Conservation (phyloP, 208 protist species). For the Leptomonas pyrrhocoris region DNA sequence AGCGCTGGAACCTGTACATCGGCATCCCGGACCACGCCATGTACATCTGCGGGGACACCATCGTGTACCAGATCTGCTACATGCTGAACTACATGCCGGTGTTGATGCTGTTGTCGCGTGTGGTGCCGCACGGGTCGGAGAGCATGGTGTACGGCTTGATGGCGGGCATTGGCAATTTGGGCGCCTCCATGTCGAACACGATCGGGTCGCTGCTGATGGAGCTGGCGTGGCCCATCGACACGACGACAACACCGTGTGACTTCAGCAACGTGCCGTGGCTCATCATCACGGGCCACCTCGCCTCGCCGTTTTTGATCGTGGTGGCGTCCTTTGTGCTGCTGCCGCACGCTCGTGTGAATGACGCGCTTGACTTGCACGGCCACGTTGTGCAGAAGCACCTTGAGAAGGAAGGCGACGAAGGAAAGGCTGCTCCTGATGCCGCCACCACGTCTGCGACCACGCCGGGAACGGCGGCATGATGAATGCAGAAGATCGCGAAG, state of each 20-base stretch:
- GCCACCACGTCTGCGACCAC: no score
- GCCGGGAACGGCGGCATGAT: no score
- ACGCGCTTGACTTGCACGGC: conserved; percentile 56
- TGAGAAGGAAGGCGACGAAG: conserved; percentile 12
- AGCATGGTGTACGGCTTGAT: no score
- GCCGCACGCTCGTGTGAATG: no score
- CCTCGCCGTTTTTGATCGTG: conserved; percentile 50
- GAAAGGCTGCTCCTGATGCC: no score
- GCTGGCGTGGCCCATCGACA: conserved; percentile 47
- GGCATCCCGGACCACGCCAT: no score
- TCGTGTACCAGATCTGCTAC: conserved; percentile 55
- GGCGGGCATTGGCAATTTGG: conserved; percentile 86
- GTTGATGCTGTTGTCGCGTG: conserved; percentile 59
- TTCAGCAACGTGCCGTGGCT: conserved; percentile 67
- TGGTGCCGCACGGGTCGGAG: no score
- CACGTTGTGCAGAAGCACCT: conserved; percentile 33
- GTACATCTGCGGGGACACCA: conserved; percentile 68
- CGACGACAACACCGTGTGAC: conserved; percentile 47
- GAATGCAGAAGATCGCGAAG: no score
- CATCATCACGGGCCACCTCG: conserved; percentile 63
- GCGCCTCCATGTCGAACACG: conserved; percentile 38
- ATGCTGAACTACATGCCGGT: conserved; percentile 80
- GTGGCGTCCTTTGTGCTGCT: conserved; percentile 68
- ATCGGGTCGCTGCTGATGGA: conserved; percentile 62
- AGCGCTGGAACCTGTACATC: conserved; percentile 68